Conservation (phyloP, 768 basidiomycete genomes). For the Tubosaeta sp. region DNA sequence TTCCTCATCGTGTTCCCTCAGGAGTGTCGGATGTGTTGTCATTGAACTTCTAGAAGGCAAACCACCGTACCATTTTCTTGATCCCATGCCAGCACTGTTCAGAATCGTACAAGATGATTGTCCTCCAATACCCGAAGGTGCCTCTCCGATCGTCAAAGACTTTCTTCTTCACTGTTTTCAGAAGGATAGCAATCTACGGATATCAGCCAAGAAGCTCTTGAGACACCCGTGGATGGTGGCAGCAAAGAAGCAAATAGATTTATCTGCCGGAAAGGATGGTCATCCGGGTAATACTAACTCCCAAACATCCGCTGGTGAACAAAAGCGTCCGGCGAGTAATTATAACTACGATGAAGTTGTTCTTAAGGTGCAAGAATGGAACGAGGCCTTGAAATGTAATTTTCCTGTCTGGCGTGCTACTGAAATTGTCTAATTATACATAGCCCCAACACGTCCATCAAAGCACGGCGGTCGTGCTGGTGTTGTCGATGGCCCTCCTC, state of each 20-base stretch:
- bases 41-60: constrained; percentile 88
- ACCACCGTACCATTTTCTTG: constrained; percentile 93
- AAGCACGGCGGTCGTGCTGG: constrained; percentile 52
- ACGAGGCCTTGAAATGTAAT: constrained; percentile 89
- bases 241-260: constrained; percentile 68
- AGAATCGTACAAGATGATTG: constrained; percentile 98
- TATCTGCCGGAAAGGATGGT: constrained; percentile 27
- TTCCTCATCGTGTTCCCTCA: constrained; percentile 17
- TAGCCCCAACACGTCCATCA: constrained; percentile 72
- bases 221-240: constrained; percentile 96
- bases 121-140: constrained; percentile 94
- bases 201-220: constrained; percentile 89
- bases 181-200: constrained; percentile 92
- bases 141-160: constrained; percentile 92
- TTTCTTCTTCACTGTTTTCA: constrained; percentile 98
- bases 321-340: constrained; percentile 58
- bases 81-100: constrained; percentile 98
- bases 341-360: constrained; percentile 94
- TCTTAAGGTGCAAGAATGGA: constrained; percentile 96
- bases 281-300: constrained; percentile 29
- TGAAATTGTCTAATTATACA: constrained; percentile 3
- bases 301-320: constrained; percentile 33
- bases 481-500: constrained; percentile 36
- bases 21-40: constrained; percentile 94
- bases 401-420: constrained; percentile 13